Base-by-base conservation (phyloP, 305 asterid genomes). In the Lippia alba region DNA sequence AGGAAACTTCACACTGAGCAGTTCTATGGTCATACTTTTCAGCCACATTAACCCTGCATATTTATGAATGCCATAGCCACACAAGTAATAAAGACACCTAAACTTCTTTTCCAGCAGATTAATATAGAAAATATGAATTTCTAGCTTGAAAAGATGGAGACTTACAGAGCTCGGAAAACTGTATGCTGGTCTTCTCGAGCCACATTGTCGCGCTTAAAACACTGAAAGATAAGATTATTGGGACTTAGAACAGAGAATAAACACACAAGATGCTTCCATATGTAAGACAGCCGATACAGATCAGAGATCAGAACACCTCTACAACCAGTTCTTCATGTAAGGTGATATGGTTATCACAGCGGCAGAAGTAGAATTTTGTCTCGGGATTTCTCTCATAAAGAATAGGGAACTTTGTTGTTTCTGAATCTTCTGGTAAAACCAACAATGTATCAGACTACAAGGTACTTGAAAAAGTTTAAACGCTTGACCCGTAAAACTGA, bases 41-140 rank as follows among this genome's bases (percentile, higher is more conserved):
- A 11, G 7, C 20, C 76, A 72, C 76, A 72, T 72, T 72, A 4
- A 64, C 66, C 64, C 76, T 72, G 66, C 40, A 63, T 39, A 6
- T 55, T 6, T 7, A 44, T 24, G 3, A 24, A 24, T 24, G 30
- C 30, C 30, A 24, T 3, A 24, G 30, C 30, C 30, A 24, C 30
- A 24, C 30, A 3, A 24, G 30, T 24, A 24, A 24, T 24, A 24
- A 24, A 24, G 30, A 24, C 1, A 24, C 30, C 30, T 24, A 24
- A 24, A 3, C 30, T 24, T 24, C 30, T 24, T 24, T 24, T 24
- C 30, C 1, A 3, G 3, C 30, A 24, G 30, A 24, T 24, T 24
- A 24, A 24, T 24, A 24, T 24, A 24, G 2, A 24, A 24, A 24
- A 24, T 24, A 24, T 24, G 30, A 24, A 24, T 24, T 24, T 24